These are phyloP conservation scores for barrel medic (Medicago truncatula) DNA, from an alignment of 306 rosid genomes.

Conservation along the genomic window MtrunA17r5.0-ANR NC_053044.1:28654001-28654500, in stretches of 20 bases:
- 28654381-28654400: conserved; percentile 61
- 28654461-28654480: conserved; percentile 38
- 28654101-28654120: conserved; percentile 42
- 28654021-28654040: conserved; percentile 55
- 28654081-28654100: conserved; percentile 94
- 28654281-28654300: conserved; percentile 15
- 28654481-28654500: conserved; percentile 22
- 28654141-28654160: conserved; percentile 26
- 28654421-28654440: conserved; percentile 86
- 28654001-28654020: conserved; percentile 39
- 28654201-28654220: neutral
- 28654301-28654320: conserved; percentile 40
- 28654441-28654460: conserved; percentile 76
- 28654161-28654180: neutral
- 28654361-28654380: conserved; percentile 92
- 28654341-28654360: conserved; percentile 73
- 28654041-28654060: conserved; percentile 72
- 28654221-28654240: conserved; percentile 1
- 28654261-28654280: conserved; percentile 17
- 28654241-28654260: conserved; percentile 35
- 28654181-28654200: conserved; percentile 23
- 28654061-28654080: conserved; percentile 73
- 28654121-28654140: conserved; percentile 19
- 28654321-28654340: conserved; percentile 59
- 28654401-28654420: conserved; percentile 75